Conservation (phyloP, 176 grass and related monocot species). For the Stipa capillata region DNA sequence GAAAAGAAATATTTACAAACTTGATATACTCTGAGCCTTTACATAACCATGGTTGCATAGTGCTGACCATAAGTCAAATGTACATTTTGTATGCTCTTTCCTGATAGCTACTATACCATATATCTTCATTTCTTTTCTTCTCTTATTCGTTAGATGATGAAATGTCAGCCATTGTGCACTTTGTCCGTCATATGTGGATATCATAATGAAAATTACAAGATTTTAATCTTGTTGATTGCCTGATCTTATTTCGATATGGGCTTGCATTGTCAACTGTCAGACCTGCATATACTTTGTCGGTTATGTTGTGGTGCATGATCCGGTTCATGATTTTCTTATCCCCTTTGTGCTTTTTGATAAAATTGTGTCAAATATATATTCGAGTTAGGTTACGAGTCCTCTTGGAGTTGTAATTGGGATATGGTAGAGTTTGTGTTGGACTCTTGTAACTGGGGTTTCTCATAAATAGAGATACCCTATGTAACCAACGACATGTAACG, state of each 20-base stretch:
- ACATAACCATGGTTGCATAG: conserved; percentile 15
- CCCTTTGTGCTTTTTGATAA: neutral
- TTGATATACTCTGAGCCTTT: conserved; percentile 15
- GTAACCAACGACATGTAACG: no score
- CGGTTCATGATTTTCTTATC: neutral
- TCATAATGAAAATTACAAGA: conserved; percentile 15
- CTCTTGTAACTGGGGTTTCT: no score
- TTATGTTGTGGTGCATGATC: neutral
- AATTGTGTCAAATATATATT: no score
- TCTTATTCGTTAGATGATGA: neutral
- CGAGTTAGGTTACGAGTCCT: no score
- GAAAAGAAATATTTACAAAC: neutral
- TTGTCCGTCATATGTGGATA: conserved; percentile 20
- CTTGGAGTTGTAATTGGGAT: no score
- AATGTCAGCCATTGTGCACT: conserved; percentile 1
- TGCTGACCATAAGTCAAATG: conserved; percentile 46
- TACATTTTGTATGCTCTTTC: conserved; percentile 51
- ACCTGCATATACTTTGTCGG: neutral
- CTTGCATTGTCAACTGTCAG: neutral
- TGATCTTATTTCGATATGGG: neutral
- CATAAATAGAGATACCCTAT: no score
- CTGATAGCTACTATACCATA: conserved; percentile 21
- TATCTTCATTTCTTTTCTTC: conserved; percentile 3
- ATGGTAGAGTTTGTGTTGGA: no score
- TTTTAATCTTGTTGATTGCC: neutral